Conservation (phyloP, 192 early-diverging fungal genomes). For the Phlyctochytrium arcticum region DNA sequence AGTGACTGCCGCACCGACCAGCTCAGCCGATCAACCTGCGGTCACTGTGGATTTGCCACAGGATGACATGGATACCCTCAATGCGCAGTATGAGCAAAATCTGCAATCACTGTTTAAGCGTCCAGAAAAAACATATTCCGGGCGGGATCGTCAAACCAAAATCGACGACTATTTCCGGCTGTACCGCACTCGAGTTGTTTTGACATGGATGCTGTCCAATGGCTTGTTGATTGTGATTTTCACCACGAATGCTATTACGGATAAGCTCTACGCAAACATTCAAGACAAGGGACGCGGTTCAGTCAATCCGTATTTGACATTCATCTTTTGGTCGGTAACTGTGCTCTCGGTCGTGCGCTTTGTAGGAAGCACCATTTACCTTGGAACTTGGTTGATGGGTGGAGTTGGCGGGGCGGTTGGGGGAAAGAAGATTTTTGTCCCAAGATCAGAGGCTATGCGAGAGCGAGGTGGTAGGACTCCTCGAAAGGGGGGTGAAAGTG, state of each 20-base stretch:
- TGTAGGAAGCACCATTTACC: constrained; percentile 65
- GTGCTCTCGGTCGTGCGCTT: constrained; percentile 67
- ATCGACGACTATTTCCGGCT: constrained; percentile 75
- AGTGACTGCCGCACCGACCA: constrained; percentile 13
- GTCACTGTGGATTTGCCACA: constrained; percentile 21
- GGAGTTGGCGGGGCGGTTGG: constrained; percentile 2
- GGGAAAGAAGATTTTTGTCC: constrained; percentile 12
- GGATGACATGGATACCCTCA: constrained; percentile 14
- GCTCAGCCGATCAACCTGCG: constrained; percentile 21
- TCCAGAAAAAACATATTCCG: constrained; percentile 1
- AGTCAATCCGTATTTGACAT: constrained; percentile 70
- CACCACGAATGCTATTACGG: constrained; percentile 45
- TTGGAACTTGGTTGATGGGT: constrained; percentile 30
- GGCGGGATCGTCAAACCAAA: constrained; percentile 62
- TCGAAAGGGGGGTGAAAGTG: no score
- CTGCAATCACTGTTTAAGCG: constrained; percentile 4
- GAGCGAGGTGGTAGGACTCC: no score
- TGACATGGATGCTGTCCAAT: constrained; percentile 74
- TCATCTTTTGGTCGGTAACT: constrained; percentile 88
- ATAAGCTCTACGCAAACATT: background rate
- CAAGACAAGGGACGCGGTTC: background rate
- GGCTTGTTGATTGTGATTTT: constrained; percentile 63
- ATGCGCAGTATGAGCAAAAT: constrained; percentile 4
- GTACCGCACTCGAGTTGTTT: constrained; percentile 42
- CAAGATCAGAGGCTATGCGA: background rate